phyloP scores from a whole-genome alignment of 148 eudicot species.

The Hydrangea macrophylla region DNA sequence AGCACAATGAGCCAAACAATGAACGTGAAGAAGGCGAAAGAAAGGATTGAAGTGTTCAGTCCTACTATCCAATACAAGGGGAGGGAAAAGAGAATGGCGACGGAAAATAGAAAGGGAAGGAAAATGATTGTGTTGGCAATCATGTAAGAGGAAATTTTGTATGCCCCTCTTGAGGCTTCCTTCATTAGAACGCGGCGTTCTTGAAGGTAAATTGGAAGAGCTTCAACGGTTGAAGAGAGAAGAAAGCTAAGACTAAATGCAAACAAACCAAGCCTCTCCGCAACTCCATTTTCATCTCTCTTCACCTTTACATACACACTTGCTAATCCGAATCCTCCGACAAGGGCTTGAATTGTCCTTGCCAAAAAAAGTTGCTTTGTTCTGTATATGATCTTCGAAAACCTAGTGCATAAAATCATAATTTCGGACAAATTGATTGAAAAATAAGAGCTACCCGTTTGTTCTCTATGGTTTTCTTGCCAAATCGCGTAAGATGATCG shows the following conservation, averaged over 20 bases:
- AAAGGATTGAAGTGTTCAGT: slow-evolving; percentile 57
- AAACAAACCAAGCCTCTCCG: slow-evolving; percentile 76
- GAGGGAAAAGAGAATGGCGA: slow-evolving; percentile 62
- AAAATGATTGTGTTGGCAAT: slow-evolving; percentile 82
- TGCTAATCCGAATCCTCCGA: slow-evolving; percentile 86
- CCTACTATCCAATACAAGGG: slow-evolving; percentile 94
- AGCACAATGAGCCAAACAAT: slow-evolving; percentile 81
- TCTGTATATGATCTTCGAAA: slow-evolving; percentile 82
- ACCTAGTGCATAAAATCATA: slow-evolving; percentile 53
- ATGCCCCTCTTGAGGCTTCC: slow-evolving; percentile 76
- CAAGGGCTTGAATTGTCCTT: slow-evolving; percentile 88
- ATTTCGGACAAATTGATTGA: slow-evolving; percentile 36
- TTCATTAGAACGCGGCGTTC: slow-evolving; percentile 92
- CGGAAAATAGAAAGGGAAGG: slow-evolving; percentile 71
- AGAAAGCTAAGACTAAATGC: slow-evolving; percentile 93
- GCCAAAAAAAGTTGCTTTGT: slow-evolving; percentile 87
- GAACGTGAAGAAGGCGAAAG: slow-evolving; percentile 65
- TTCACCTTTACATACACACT: slow-evolving; percentile 69
- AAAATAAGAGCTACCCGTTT: slow-evolving; percentile 1
- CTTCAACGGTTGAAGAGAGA: slow-evolving; percentile 92
- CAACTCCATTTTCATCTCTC: slow-evolving; percentile 60
- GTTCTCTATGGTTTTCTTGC: slow-evolving; percentile 1
- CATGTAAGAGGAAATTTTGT: slow-evolving; percentile 75
- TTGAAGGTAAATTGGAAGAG: slow-evolving; percentile 91
- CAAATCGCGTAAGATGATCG: slow-evolving; percentile 13